Evolutionary conservation across 306 rosid genomes (phyloP).

Genomic region (Ormosia emarginata): DNA sequence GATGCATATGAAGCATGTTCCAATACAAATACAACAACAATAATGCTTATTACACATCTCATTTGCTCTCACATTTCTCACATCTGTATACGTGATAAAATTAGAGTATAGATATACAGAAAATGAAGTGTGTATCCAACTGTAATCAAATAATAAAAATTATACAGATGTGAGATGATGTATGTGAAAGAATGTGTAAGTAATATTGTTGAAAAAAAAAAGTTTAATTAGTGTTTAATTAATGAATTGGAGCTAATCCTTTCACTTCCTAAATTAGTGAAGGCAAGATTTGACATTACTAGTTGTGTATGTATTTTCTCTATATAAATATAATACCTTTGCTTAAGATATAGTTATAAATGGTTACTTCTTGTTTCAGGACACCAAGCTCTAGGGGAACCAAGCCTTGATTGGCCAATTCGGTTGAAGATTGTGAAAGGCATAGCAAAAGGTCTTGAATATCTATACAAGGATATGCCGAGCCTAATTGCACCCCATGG

Average conservation of each 20-base stretch:
- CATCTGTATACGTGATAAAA: too few species aligned
- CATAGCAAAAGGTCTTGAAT: constrained; percentile 60
- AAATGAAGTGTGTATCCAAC: too few species aligned
- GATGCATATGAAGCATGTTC: too few species aligned
- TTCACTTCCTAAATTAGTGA: not conserved
- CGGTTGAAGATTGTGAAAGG: constrained; percentile 81
- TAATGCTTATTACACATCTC: too few species aligned
- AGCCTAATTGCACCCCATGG: constrained; percentile 77
- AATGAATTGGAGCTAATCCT: not conserved
- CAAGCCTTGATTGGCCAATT: constrained; percentile 72
- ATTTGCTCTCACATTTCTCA: too few species aligned
- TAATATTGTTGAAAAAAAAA: too few species aligned
- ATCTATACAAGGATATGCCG: constrained; percentile 71
- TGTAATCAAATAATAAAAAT: too few species aligned
- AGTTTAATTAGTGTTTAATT: not conserved
- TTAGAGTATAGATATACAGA: too few species aligned
- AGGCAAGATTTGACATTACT: not conserved
- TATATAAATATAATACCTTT: not conserved
- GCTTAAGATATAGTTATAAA: not conserved
- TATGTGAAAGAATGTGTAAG: too few species aligned
- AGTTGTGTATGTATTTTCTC: not conserved
- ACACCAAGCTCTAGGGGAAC: constrained; percentile 48
- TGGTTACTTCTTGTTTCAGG: constrained; percentile 37
- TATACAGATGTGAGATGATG: too few species aligned
- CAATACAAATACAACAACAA: too few species aligned